Percentiles rank a stretch among this genome's conserved stretches.
Conservation (phyloP, 129 eudicot genomes). For the Helianthus tuberosus region DNA sequence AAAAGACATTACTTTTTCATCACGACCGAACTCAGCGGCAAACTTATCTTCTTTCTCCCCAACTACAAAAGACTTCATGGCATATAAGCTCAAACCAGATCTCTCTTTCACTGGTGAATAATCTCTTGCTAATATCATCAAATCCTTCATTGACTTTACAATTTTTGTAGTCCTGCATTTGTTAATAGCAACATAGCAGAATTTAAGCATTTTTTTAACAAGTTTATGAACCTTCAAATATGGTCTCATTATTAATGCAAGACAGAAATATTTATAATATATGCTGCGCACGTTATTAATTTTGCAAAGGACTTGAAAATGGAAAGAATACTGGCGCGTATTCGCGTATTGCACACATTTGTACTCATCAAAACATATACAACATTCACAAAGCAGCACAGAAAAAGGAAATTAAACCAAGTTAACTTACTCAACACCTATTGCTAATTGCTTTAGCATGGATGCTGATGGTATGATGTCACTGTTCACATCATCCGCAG, state of each 20-base stretch:
- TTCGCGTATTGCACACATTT: too few relatives aligned
- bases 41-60: slow-evolving; percentile 81
- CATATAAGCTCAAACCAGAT: slow-evolving; percentile 77
- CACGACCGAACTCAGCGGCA: slow-evolving; percentile 61
- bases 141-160: slow-evolving; percentile 70
- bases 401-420: background rate
- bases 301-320: background rate
- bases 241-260: background rate
- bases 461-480: slow-evolving; percentile 68
- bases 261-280: background rate
- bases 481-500: slow-evolving; percentile 30
- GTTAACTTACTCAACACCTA: slow-evolving; percentile 81
- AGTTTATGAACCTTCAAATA: background rate
- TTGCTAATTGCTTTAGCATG: slow-evolving; percentile 64
- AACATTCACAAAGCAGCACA: slow-evolving; percentile 6
- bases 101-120: slow-evolving; percentile 84
- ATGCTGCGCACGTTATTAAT: background rate
- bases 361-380: background rate
- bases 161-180: slow-evolving; percentile 59
- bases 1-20: slow-evolving; percentile 63
- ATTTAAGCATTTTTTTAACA: slow-evolving; percentile 7
- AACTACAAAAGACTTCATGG: slow-evolving; percentile 78
- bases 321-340: too few relatives aligned
- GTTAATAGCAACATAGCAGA: background rate
- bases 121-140: slow-evolving; percentile 61